phyloP scores from a whole-genome alignment of 768 basidiomycete genomes.

The Psilocybe subaeruginosa region DNA sequence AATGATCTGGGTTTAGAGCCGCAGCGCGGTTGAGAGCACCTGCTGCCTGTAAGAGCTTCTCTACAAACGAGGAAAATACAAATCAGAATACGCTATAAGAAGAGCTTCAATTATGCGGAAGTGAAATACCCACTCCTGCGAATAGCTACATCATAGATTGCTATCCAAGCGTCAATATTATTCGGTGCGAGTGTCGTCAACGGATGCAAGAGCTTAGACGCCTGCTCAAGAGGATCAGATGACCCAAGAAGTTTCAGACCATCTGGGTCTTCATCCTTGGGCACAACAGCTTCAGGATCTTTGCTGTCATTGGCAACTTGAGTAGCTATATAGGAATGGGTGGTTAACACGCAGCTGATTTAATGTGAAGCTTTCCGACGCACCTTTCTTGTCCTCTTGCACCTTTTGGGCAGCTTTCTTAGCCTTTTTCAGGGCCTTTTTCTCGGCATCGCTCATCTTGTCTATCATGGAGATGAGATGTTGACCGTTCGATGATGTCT shows the following conservation, averaged over 20 bases:
- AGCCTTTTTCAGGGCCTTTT: slow-evolving; percentile 86
- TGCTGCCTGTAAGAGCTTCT: slow-evolving; percentile 79
- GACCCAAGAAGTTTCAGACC: slow-evolving; percentile 70
- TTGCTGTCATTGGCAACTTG: slow-evolving; percentile 62
- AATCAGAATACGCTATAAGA: too few relatives aligned
- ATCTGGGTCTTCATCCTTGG: slow-evolving; percentile 84
- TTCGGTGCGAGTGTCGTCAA: slow-evolving; percentile 53
- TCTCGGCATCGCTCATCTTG: slow-evolving; percentile 61
- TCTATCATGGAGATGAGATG: slow-evolving; percentile 26
- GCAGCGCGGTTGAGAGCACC: slow-evolving; percentile 65
- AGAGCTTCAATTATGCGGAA: not conserved
- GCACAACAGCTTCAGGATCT: slow-evolving; percentile 57
- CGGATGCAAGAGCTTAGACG: slow-evolving; percentile 70
- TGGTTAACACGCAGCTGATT: not conserved
- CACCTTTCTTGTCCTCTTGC: slow-evolving; percentile 79
- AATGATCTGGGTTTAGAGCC: slow-evolving; percentile 52
- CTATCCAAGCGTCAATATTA: slow-evolving; percentile 73
- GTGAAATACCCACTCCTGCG: slow-evolving; percentile 66
- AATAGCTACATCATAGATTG: slow-evolving; percentile 79
- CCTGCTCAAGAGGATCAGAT: slow-evolving; percentile 72
- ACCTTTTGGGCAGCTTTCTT: slow-evolving; percentile 73
- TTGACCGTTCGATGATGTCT: not conserved
- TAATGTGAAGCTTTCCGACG: slow-evolving; percentile 13
- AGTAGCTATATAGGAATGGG: slow-evolving; percentile 21
- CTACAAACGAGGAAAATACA: slow-evolving; percentile 39